Evolutionary conservation across 768 basidiomycete species (phyloP).

Genomic region (Auricularia heimuer): DNA sequence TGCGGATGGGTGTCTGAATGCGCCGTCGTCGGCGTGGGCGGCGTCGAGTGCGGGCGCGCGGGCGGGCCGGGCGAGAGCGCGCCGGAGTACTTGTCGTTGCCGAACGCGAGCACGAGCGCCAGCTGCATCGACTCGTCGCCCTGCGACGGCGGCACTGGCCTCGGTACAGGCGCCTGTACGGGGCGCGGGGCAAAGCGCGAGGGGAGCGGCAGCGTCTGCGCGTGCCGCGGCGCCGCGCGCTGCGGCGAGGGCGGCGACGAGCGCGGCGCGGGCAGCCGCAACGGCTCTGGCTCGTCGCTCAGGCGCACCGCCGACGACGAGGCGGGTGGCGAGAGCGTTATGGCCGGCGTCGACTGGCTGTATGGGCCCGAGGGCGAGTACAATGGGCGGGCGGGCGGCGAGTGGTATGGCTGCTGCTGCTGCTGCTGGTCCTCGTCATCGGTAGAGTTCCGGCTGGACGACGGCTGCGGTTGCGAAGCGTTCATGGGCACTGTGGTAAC

Average conservation of each 20-base stretch:
- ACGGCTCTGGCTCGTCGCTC: background rate
- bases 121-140: conserved; percentile 1
- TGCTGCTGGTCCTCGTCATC: no score
- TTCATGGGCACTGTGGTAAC: no score
- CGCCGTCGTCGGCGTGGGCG: background rate
- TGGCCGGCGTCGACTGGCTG: no score
- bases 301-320: no score
- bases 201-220: background rate
- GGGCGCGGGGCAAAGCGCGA: background rate
- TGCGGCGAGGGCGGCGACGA: background rate
- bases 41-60: background rate
- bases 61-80: background rate
- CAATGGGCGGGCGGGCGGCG: no score
- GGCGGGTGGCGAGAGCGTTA: no score
- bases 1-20: background rate
- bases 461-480: no score
- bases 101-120: background rate
- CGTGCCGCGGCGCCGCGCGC: background rate
- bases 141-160: background rate
- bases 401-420: no score
- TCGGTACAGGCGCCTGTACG: background rate
- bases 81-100: conserved; percentile 1
- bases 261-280: background rate
- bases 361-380: no score
- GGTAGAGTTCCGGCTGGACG: no score